Percentiles rank a stretch among this genome's conserved stretches.
Conservation (phyloP, 805 yeast genomes). For the Starmerella stigmatis region DNA sequence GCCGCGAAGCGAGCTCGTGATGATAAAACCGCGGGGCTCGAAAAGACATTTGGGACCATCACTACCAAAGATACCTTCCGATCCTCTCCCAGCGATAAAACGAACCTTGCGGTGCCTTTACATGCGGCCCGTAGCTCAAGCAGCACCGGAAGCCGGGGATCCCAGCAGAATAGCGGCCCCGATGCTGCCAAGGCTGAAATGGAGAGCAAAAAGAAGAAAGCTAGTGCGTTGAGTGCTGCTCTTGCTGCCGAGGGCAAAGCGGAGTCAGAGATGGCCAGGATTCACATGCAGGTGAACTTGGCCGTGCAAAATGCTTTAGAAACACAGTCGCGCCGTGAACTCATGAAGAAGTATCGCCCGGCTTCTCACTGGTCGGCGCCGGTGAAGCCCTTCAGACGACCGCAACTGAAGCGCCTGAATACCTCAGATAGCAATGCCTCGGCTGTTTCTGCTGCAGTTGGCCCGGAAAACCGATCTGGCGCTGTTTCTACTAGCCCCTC, state of each 20-base stretch:
- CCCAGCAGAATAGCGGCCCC: neutral
- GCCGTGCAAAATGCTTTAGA: conserved; percentile 11
- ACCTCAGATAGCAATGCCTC: conserved; percentile 2
- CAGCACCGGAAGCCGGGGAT: neutral
- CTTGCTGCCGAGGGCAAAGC: conserved; percentile 20
- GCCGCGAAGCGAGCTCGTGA: neutral
- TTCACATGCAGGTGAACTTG: conserved; percentile 17
- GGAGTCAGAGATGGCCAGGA: conserved; percentile 18
- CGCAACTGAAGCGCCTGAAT: conserved; percentile 6
- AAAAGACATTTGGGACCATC: neutral
- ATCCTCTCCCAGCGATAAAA: conserved; percentile 4
- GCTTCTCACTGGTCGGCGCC: conserved; percentile 22
- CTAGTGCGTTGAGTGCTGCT: conserved; percentile 21
- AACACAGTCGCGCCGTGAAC: conserved; percentile 5
- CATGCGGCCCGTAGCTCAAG: conserved; percentile 3
- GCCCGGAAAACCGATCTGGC: too few relatives aligned
- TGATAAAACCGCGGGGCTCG: neutral
- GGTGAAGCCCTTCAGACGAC: neutral
- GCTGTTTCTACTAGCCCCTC: too few relatives aligned
- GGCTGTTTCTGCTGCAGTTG: neutral
- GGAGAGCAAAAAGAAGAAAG: conserved; percentile 9
- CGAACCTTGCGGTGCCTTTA: neutral
- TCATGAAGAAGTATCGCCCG: conserved; percentile 16
- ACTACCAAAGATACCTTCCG: conserved; percentile 1
- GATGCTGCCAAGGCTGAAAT: neutral